These are phyloP conservation scores for Neoboletus subvelutipes DNA, from an alignment of 768 basidiomycete genomes.

Conservation along the genomic window DNA sequence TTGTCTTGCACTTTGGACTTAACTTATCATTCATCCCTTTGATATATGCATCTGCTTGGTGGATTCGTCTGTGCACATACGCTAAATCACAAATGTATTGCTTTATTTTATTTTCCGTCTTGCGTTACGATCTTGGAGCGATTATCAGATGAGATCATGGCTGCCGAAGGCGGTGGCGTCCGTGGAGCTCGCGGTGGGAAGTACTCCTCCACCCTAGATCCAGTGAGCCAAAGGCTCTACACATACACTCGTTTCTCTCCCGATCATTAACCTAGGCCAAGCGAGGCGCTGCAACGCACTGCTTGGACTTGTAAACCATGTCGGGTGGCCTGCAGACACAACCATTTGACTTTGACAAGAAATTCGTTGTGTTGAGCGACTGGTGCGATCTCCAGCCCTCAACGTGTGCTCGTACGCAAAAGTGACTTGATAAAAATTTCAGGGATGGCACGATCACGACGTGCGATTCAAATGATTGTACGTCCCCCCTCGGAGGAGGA, in stretches of 20 bases:
- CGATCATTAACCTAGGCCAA: not conserved
- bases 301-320: slow-evolving; percentile 10
- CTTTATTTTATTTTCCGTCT: not conserved
- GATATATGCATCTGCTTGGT: slow-evolving; percentile 3
- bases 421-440: slow-evolving; percentile 4
- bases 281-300: not conserved
- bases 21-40: slow-evolving; percentile 19
- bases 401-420: not conserved
- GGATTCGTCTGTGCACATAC: slow-evolving; percentile 4
- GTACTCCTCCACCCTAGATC: not conserved
- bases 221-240: not conserved
- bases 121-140: slow-evolving; percentile 8
- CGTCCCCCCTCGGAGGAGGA: slow-evolving; percentile 22
- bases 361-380: slow-evolving; percentile 85
- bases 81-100: not conserved
- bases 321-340: slow-evolving; percentile 10
- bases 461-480: slow-evolving; percentile 91
- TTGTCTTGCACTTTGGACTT: not conserved
- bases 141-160: slow-evolving; percentile 18
- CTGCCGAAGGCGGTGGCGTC: not conserved
- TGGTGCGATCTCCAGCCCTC: slow-evolving; percentile 54
- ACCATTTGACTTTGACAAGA: slow-evolving; percentile 53
- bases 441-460: slow-evolving; percentile 96
- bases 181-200: not conserved
- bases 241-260: not conserved